Evolutionary conservation across 257 asterid species (phyloP), one percentile per base, ranked within the genome.

Genomic region (Capsicum chinense): DNA sequence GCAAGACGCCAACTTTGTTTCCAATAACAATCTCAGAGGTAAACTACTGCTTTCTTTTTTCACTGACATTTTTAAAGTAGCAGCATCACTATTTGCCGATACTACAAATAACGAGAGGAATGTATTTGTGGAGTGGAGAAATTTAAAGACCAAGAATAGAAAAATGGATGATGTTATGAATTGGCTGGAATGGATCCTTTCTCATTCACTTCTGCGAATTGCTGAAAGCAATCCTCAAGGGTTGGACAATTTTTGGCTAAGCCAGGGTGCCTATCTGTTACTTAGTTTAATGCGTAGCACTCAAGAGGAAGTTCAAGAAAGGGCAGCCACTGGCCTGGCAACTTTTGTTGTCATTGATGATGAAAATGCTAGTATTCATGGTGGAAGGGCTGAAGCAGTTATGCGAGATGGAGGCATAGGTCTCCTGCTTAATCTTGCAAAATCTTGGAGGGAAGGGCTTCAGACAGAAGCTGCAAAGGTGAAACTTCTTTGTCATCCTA

Each of bases 381-480:
- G 92, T 84, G 89, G 90, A 88, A 91, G 97, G 90, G 98, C 97
- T 39, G 97, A 92, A 87, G 90, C 94, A 80, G 93, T 92, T 86
- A 83, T 94, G 92, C 90, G 88, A 83, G 92, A 86, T 80, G 94
- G 91, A 85, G 97, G 97, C 79, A 89, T 94, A 76, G 87, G 86
- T 80, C 90, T 91, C 87, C 94, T 94, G 58, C 86, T 94, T 59
- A 90, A 90, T 85, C 98, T 93, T 81, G 98, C 95, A n/a, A 91
- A 87, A 56, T 91, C 95, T 59, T 91, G 94, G 97, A 86, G 90
- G 71, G 97, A 93, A 87, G 95, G 95, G 85, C 97, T 94, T 87
- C 98, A 94, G 88, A 90, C 93, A 50, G 97, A 93, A 88, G 94
- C 97, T 84, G 91, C 97, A 85, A 92, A 92, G 94, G 98, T 93